Evolutionary conservation across 2,329 filamentous ascomycete genomes (phyloP), one percentile per base, ranked within the genome.

Genomic region (Fusarium staphyleae): DNA sequence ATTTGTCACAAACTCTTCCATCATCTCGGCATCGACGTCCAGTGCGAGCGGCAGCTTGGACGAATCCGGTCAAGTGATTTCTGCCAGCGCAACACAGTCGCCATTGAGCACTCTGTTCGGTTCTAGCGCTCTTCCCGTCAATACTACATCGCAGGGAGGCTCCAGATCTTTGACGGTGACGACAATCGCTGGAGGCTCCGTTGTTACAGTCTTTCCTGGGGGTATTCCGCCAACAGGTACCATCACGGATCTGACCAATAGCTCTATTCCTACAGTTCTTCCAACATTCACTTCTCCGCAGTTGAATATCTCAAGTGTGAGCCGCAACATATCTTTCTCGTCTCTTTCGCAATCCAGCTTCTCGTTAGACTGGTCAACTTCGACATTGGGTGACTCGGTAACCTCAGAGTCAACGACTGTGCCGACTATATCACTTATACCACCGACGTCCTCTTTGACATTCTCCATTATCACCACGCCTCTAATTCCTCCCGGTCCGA

Each of bases 131-230:
- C 34, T 55, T 22, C 52, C 50, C 11, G 16, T 19, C 32, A 60
- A 50, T 16, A 33, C 36, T 4, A 62, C 46, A 5, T 52, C 48
- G 13, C 30, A 15, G 14, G 32, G n/a, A 30, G 29, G 19, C 26
- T 39, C 15, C 14, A 24, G 10, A 10, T 53, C 46, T 1, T 34
- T 49, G 3, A 51, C 43, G 4, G 40, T 62, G 22, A 35, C 51
- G 26, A 66, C 60, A 14, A 13, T 49, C 6, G 51, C 50, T 19
- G 44, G 55, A 10, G 52, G 48, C 2, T 62, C 57, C 7, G 14
- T 62, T 15, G 40, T 64, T 7, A 66, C 64, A 10, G 40, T 64
- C 9, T 52, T 49, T 10, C 55, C 64, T 4, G 62, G 62, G 2
- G 52, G 42, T 8, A 16, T 56, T 18, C 32, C 42, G 4, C 55